A percentile compares a stretch with the other conserved stretches of the same genome.
Evolutionary conservation across 225 moss, liverwort and hornwort genomes (phyloP).

Genomic region (Bryoerythrophyllum caledonicum): DNA sequence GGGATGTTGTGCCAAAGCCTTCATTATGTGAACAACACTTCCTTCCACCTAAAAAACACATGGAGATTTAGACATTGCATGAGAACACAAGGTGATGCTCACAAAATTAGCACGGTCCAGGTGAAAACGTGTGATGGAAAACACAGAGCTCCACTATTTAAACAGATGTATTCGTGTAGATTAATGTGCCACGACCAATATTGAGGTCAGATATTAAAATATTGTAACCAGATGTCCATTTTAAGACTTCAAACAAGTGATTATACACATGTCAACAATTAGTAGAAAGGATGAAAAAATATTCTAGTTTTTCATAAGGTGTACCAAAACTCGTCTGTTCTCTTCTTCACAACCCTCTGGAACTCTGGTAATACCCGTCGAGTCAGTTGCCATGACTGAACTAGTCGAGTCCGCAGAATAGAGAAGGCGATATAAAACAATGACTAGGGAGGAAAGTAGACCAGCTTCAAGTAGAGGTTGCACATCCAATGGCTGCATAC

Average conservation of each 20-base stretch:
- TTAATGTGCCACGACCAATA: background rate
- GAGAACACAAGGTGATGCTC: slow-evolving; percentile 17
- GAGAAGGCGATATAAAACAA: slow-evolving; percentile 80
- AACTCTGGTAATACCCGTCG: slow-evolving; percentile 1
- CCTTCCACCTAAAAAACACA: slow-evolving; percentile 69
- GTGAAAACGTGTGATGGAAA: background rate
- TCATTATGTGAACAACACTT: slow-evolving; percentile 96
- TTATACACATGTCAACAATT: too few relatives aligned
- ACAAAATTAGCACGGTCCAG: background rate
- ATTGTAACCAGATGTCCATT: background rate
- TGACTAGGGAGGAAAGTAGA: slow-evolving; percentile 89
- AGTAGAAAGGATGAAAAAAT: background rate
- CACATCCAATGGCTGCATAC: slow-evolving; percentile 80
- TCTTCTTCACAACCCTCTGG: slow-evolving; percentile 44
- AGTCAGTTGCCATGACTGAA: slow-evolving; percentile 27
- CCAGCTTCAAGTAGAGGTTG: slow-evolving; percentile 89
- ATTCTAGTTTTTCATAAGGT: slow-evolving; percentile 10
- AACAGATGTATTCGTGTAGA: background rate
- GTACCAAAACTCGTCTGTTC: slow-evolving; percentile 49
- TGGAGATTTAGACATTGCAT: slow-evolving; percentile 8
- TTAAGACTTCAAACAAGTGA: background rate
- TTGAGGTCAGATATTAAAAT: background rate
- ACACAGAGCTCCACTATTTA: background rate
- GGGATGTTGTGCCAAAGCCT: slow-evolving; percentile 89
- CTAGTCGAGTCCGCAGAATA: slow-evolving; percentile 54